Evolutionary conservation across 2,329 filamentous ascomycete genomes (phyloP).

Genomic region (Mycocentrospora acerina): DNA sequence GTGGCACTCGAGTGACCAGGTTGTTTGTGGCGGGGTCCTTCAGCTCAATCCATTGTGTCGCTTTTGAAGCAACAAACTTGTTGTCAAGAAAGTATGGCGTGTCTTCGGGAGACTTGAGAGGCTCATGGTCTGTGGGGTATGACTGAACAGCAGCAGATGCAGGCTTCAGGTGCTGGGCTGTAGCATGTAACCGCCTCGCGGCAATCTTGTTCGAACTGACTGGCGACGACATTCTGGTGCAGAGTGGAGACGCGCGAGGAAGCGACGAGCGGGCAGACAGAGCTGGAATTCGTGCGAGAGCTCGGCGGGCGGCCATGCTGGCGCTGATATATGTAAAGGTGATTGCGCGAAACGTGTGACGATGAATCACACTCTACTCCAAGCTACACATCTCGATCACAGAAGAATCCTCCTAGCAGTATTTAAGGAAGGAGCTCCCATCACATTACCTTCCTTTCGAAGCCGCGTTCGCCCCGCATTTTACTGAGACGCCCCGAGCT

Average conservation of each 20-base stretch:
- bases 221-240: constrained; percentile 43
- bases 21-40: constrained; percentile 85
- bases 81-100: constrained; percentile 85
- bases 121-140: constrained; percentile 72
- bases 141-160: constrained; percentile 54
- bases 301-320: constrained; percentile 50
- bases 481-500: no score
- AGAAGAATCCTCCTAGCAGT: no score
- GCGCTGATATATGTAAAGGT: constrained; percentile 5
- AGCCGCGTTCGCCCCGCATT: no score
- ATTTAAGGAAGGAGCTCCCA: no score
- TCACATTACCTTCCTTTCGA: no score
- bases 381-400: no score
- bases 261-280: constrained; percentile 42
- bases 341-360: no score
- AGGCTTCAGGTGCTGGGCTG: constrained; percentile 53
- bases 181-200: constrained; percentile 55
- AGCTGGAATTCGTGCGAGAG: constrained; percentile 45
- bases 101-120: constrained; percentile 66
- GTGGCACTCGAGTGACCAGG: constrained; percentile 78
- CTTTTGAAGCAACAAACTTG: constrained; percentile 67
- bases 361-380: no score
- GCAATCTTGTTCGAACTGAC: constrained; percentile 43
- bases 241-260: constrained; percentile 38
- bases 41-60: constrained; percentile 75